Percentiles rank a stretch among this genome's conserved stretches.
Conservation (phyloP, 2,329 filamentous ascomycete genomes). For the Ceratocystis cubensis region DNA sequence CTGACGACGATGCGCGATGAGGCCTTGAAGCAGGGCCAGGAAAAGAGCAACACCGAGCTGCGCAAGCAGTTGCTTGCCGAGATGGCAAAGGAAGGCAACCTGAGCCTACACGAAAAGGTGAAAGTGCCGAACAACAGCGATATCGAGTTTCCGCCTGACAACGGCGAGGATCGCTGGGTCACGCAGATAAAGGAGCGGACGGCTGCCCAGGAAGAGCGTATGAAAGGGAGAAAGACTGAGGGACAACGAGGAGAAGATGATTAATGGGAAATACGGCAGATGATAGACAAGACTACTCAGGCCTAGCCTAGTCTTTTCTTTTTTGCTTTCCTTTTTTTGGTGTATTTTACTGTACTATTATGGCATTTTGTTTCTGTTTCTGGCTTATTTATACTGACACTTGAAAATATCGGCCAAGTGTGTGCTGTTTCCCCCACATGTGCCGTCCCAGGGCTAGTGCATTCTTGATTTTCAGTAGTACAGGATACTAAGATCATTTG, state of each 20-base stretch:
- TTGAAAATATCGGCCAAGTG: background rate
- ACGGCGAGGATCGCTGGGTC: constrained; percentile 14
- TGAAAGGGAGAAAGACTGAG: constrained; percentile 22
- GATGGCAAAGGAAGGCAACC: constrained; percentile 16
- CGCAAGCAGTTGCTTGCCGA: constrained; percentile 26
- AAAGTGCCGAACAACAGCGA: constrained; percentile 32
- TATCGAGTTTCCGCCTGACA: constrained; percentile 30
- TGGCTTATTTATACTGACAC: background rate
- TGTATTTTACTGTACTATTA: constrained; percentile 17
- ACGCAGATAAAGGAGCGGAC: background rate
- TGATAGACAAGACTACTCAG: background rate
- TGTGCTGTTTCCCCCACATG: constrained; percentile 14
- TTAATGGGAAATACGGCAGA: background rate
- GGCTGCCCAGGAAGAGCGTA: background rate
- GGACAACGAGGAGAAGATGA: constrained; percentile 15
- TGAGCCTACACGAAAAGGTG: constrained; percentile 22
- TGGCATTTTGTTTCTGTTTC: background rate
- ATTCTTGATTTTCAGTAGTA: constrained; percentile 33
- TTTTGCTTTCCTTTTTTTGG: background rate
- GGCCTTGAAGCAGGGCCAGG: constrained; percentile 27
- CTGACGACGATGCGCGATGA: constrained; percentile 30
- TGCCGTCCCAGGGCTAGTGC: background rate
- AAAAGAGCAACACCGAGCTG: constrained; percentile 25
- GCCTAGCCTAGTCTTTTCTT: background rate
- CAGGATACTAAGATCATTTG: constrained; percentile 42